Percentiles rank a stretch among this genome's conserved stretches.
Conservation (phyloP, 495 filamentous ascomycete species). For the Daldinia caldariorum region DNA sequence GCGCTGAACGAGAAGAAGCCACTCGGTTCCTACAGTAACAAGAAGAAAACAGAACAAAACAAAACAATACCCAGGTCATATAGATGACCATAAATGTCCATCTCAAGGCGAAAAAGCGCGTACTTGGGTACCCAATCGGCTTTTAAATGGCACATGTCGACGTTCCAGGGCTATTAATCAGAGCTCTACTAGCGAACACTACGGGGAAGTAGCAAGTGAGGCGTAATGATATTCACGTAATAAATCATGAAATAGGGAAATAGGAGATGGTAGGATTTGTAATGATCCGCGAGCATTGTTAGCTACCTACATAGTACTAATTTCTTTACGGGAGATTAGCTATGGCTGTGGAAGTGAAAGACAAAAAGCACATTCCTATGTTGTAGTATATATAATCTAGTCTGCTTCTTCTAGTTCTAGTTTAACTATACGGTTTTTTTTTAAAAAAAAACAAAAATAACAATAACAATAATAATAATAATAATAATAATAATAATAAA, state of each 20-base stretch:
- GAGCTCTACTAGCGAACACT: not conserved
- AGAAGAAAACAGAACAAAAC: not conserved
- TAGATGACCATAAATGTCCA: not conserved
- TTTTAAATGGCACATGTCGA: not conserved
- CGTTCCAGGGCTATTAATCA: not conserved
- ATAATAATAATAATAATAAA: not conserved
- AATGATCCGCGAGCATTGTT: not conserved
- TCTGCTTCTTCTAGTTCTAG: conserved; percentile 6
- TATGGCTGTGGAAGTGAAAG: not conserved
- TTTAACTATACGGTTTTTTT: too few relatives aligned
- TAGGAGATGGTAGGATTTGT: not conserved
- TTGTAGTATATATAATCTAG: conserved; percentile 8
- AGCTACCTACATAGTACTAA: not conserved
- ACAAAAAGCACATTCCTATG: not conserved
- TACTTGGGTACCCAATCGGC: not conserved
- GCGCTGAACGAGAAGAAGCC: conserved; percentile 44
- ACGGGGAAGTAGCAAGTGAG: not conserved
- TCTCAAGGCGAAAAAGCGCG: not conserved
- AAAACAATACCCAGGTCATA: not conserved
- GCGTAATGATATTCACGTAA: not conserved
- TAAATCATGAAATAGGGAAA: not conserved
- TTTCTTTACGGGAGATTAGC: not conserved
- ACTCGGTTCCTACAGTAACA: not conserved
- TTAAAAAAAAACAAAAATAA: too few relatives aligned
- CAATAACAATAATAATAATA: not conserved